Conservation (phyloP, 2,329 filamentous ascomycete genomes). For the Penicillium sp. region DNA sequence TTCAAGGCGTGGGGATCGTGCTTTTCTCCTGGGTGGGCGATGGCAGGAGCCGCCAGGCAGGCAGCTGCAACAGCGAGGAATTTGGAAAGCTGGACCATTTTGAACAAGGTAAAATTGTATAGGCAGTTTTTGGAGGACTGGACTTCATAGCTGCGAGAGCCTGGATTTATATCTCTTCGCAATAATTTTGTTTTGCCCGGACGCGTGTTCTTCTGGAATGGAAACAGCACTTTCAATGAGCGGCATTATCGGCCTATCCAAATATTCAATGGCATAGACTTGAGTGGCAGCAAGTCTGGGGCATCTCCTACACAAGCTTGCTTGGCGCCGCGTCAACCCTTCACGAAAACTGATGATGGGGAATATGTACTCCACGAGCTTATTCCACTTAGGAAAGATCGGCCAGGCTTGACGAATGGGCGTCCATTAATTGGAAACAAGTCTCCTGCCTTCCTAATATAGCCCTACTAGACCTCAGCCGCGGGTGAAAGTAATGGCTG, state of each 20-base stretch:
- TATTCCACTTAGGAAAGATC: conserved; percentile 14
- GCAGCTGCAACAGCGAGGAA: conserved; percentile 34
- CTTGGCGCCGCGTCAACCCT: conserved; percentile 20
- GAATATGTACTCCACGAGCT: conserved; percentile 14
- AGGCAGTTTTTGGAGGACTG: too few species aligned
- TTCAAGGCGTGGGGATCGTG: conserved; percentile 31
- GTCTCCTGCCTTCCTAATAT: too few species aligned
- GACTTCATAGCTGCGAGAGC: neutral
- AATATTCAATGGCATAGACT: neutral
- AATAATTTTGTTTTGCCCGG: too few species aligned
- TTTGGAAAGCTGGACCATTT: conserved; percentile 28
- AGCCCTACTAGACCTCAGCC: too few species aligned
- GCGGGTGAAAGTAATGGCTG: conserved; percentile 2
- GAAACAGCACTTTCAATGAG: too few species aligned
- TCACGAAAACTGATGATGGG: neutral
- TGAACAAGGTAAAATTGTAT: neutral
- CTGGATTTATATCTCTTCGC: conserved; percentile 3
- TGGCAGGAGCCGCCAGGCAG: conserved; percentile 26
- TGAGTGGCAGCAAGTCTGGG: neutral
- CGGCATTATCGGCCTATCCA: neutral
- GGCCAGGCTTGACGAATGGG: neutral
- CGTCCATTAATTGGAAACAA: neutral
- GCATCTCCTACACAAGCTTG: neutral
- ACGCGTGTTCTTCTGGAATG: too few species aligned
- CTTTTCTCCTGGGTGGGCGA: conserved; percentile 36